Percentiles rank a stretch among this genome's conserved stretches.
phyloP scores from a whole-genome alignment of 768 basidiomycete species.

The Lyophyllum decastes region DNA sequence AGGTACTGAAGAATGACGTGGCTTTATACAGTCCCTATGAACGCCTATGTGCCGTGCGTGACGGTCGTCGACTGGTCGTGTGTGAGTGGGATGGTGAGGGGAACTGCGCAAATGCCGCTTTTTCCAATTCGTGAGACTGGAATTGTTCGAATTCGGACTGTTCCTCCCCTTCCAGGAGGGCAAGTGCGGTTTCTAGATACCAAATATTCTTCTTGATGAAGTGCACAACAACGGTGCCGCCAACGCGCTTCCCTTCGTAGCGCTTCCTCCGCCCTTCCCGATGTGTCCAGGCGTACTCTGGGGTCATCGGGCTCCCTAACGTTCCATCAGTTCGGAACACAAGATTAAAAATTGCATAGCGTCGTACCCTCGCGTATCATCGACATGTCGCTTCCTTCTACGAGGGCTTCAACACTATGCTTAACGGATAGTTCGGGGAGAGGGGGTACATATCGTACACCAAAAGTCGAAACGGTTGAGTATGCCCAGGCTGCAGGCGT shows the following conservation, averaged over 20 bases:
- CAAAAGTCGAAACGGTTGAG: conserved; percentile 85
- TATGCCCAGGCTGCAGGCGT: conserved; percentile 42
- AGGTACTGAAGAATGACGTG: neutral
- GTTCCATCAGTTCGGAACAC: conserved; percentile 2
- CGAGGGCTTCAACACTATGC: conserved; percentile 86
- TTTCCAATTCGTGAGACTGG: conserved; percentile 27
- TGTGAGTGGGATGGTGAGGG: conserved; percentile 9
- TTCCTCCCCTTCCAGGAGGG: conserved; percentile 81
- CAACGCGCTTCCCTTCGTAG: conserved; percentile 71
- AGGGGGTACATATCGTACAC: conserved; percentile 72
- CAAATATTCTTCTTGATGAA: conserved; percentile 97
- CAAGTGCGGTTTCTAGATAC: conserved; percentile 92
- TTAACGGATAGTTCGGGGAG: conserved; percentile 59
- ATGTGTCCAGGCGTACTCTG: conserved; percentile 67
- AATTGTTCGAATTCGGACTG: conserved; percentile 56
- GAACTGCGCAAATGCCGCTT: conserved; percentile 16
- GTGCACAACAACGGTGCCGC: conserved; percentile 94
- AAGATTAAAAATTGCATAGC: neutral
- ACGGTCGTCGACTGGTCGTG: conserved; percentile 3
- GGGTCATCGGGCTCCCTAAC: conserved; percentile 57
- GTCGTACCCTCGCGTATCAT: conserved; percentile 60
- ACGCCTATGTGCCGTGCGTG: conserved; percentile 1
- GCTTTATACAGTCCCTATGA: conserved; percentile 3
- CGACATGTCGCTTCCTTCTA: conserved; percentile 91
- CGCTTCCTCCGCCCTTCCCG: conserved; percentile 70